Base-by-base conservation (phyloP, 2,329 filamentous ascomycete genomes). In the Talaromyces sp. region DNA sequence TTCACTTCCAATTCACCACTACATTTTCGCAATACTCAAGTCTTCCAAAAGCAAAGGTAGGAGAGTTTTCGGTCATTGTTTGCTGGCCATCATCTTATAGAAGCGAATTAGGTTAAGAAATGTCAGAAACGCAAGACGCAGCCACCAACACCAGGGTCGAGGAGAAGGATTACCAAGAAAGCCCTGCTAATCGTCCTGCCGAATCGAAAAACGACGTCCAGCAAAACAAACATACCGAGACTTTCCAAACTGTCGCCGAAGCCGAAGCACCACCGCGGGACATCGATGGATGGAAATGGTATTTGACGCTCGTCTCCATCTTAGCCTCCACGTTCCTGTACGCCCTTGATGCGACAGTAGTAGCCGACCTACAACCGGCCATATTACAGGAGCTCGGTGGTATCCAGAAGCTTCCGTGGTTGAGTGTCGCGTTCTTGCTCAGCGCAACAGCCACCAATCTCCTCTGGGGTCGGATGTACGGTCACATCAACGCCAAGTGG, bases 351-450 rank as follows among this genome's bases (percentile, higher is more conserved):
- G 83, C 82, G 0, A 83, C 83, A 1, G 82, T 83, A 3, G 72
- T 81, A 48, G 75, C 82, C 4, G 81, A 81, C 66, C 77, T 79
- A 4, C 79, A 82, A 62, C 76, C 77, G 3, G 70, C 72, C 24
- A 77, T 82, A 16, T 69, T 81, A n/a, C 67, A 74, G 22, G 64
- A 69, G 0, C 78, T 82, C 27, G 70, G 74, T 13, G 66, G 74
- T 11, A 67, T 81, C 43, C 70, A 73, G 14, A 76, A 78, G 45
- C 72, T 82, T 9, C 69, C 78, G 10, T 83, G 79, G 80, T 69
- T 82, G 16, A 70, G 68, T 35, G 73, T 75, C 7, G 71, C 72
- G 0, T 80, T 82, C 63, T 69, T 78, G 0, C 72, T 83, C 2
- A 79, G 77, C 0, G 76, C 76, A 16, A 72, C 56, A 9, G 56